Conservation (phyloP, 345 rosid genomes). For the Erodium maritimum region DNA sequence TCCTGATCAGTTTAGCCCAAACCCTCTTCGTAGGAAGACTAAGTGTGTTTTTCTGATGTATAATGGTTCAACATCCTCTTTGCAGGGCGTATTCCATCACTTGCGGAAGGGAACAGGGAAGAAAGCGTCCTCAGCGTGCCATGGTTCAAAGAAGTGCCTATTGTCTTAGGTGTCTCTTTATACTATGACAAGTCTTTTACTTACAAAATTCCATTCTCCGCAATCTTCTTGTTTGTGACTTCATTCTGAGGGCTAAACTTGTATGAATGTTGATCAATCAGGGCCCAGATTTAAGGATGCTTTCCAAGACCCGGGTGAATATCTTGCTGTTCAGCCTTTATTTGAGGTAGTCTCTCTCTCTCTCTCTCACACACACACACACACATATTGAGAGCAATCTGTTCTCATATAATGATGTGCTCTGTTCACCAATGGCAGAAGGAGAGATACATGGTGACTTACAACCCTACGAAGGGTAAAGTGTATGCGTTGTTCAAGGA, state of each 20-base stretch:
- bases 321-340: slow-evolving; percentile 58
- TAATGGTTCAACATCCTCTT: neutral
- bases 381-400: too few relatives aligned
- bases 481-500: slow-evolving; percentile 87
- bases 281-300: slow-evolving; percentile 97
- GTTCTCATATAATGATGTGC: slow-evolving; percentile 8
- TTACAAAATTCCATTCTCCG: neutral
- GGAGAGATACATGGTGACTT: slow-evolving; percentile 80
- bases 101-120: slow-evolving; percentile 68
- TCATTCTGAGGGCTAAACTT: neutral
- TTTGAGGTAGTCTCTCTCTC: slow-evolving; percentile 41
- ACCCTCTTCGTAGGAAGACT: slow-evolving; percentile 1
- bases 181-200: neutral
- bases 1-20: slow-evolving; percentile 3
- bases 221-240: neutral
- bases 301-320: slow-evolving; percentile 78
- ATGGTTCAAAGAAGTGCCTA: slow-evolving; percentile 80
- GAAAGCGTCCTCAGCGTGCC: slow-evolving; percentile 67
- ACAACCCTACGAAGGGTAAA: slow-evolving; percentile 69
- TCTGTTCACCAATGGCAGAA: slow-evolving; percentile 38
- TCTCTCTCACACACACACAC: neutral
- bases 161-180: slow-evolving; percentile 53
- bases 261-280: slow-evolving; percentile 17
- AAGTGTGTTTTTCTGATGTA: slow-evolving; percentile 3
- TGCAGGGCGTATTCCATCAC: slow-evolving; percentile 81